Evolutionary conservation across 192 early-diverging fungal species (phyloP), one percentile per base, ranked within the genome.

Genomic region (Martensiomyces pterosporus): DNA sequence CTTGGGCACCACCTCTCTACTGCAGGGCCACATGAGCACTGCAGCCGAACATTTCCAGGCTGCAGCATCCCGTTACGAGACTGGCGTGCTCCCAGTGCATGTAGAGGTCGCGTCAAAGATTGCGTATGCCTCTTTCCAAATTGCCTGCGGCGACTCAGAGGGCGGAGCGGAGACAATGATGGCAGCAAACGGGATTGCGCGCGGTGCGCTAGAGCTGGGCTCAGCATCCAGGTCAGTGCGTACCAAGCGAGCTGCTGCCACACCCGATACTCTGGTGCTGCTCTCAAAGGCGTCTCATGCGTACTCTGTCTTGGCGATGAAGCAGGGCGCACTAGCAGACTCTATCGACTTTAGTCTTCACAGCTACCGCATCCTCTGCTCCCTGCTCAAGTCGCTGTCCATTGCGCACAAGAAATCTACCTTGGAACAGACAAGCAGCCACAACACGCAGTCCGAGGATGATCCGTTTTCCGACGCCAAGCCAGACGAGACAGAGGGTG

Each of bases 301-400:
- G 2, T 57, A 68, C 40, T 63, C 72, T 18, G 21, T 32, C 14
- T 43, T 75, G 5, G 65, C 72, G 14, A 26, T 67, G 36, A 58
- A 59, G 46, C 52, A 52, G 17, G 72, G 72, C 4, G 39, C 35
- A 39, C 51, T 75, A 27, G 64, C 72, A 3, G 65, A 67, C 19
- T 40, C 72, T 0, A 39, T 75, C 14, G 65, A 75, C 19, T 49
- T 60, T 51, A 52, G 51, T 5, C 24, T 75, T 13, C 72, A 75
- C n/a, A 40, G 55, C 32, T 68, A 75, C 49, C 72, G 72, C 5
- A 49, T 75, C 4, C 40, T 75, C 22, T 40, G 42, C 26, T 55
- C 60, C 18, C 42, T 75, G 29, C 40, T 75, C 1, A 51, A 47
- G 24, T 60, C 64, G 0, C 24, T 75, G 42, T 42, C 47, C 12